Evolutionary conservation across 495 filamentous ascomycete genomes (phyloP), one percentile per base, ranked within the genome.

Genomic region (Lepidopterella palustris): DNA sequence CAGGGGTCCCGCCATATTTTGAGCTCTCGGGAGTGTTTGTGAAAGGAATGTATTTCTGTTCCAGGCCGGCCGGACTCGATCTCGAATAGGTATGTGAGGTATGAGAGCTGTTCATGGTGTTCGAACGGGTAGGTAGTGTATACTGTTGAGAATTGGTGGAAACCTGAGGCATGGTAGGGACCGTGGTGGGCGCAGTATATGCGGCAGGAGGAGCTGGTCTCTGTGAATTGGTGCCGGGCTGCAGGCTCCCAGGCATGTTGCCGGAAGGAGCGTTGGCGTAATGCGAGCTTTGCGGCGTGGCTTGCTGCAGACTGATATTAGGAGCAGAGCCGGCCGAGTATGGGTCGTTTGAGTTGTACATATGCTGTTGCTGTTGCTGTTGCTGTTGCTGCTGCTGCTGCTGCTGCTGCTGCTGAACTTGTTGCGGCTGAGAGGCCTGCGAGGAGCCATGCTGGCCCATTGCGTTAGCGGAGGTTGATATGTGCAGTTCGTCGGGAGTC

Each of bases 61-160:
- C 82, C 51, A 91, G 83, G 32, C 87, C 86, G 2, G 87, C 84
- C 24, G 91, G 91, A 70, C 89, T 95, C 35, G 90, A 95, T 56
- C 89, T 80, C 42, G 91, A 91, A 72, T 95, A 90, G 58, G 73
- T 76, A 66, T 87, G 84, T 27, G 82, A 77, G 60, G 88, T 83
- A 61, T 84, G 84, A 26, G 80, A 75, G 60, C 87, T 84, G 61
- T 84, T 85, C 63, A 84, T 72, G 57, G 82, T 80, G 60, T 80
- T 82, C 4, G 86, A 78, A 57, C 90, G 86, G 18, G 82, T 80
- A 28, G 87, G 84, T 18, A 83, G 82, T 8, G 81, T 72, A 58
- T 87, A 83, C 63, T 87, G 86, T 51, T 82, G 79, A 55, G 79
- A 58, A 69, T 66, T 71, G 69, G 73, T 68, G 71, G 78, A 66